Conservation (phyloP, 148 eudicot species). For the Vaccinium corymbosum region DNA sequence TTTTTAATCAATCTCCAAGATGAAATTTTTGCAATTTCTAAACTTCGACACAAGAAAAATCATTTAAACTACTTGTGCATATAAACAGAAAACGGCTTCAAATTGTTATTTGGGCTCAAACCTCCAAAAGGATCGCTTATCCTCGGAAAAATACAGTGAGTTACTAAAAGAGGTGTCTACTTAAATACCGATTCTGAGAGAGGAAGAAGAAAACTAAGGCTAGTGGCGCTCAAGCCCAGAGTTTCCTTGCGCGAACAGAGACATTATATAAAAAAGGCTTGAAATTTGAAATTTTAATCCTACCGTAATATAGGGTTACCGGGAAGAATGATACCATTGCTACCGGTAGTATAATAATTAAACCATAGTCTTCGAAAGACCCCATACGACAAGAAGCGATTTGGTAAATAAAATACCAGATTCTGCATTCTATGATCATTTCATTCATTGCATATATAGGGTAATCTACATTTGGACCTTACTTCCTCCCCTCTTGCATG, state of each 20-base stretch:
- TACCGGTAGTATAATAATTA: background rate
- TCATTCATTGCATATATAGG: background rate
- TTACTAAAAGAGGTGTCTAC: too few relatives aligned
- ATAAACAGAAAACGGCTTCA: too few relatives aligned
- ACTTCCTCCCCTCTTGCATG: slow-evolving; percentile 56
- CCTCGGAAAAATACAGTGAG: background rate
- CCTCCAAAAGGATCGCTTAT: too few relatives aligned
- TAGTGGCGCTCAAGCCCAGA: background rate
- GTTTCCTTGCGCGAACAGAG: too few relatives aligned
- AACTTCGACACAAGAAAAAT: too few relatives aligned
- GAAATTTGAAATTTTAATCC: background rate
- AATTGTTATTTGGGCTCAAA: too few relatives aligned
- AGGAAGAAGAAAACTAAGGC: background rate
- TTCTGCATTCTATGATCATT: background rate
- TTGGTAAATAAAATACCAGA: background rate
- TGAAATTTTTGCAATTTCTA: too few relatives aligned
- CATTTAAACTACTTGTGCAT: too few relatives aligned
- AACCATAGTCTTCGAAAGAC: background rate
- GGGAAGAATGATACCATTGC: background rate
- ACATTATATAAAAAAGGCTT: background rate
- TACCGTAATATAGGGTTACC: background rate
- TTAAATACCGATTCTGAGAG: background rate
- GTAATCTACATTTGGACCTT: slow-evolving; percentile 24
- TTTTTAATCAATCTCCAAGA: too few relatives aligned
- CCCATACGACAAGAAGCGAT: background rate